Evolutionary conservation across 345 rosid genomes (phyloP), one percentile per base, ranked within the genome.

Genomic region (Hevea brasiliensis): DNA sequence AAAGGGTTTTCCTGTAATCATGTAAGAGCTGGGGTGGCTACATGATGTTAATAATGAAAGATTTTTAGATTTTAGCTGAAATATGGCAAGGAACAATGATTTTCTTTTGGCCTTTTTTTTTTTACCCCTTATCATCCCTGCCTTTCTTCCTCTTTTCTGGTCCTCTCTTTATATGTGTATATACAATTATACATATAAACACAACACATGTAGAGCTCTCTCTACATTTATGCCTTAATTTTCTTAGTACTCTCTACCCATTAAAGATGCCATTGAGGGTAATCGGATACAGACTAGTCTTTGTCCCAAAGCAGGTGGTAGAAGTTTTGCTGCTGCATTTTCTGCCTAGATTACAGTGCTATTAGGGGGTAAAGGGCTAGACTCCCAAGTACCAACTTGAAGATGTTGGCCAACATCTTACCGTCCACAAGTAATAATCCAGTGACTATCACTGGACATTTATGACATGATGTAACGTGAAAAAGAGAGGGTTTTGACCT

Each of bases 21-120:
- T 27, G 3, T 26, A 18, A 8, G 41, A 6, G 61, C 50, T 20
- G 24, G 13, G 60, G 20, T 68, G 61, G 13, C n/a, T 48, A 68
- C 44, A 55, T 35, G 47, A 41, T 27, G 7, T 61, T 7, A 61
- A 29, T 61, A 41, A 56, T 55, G 73, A 18, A n/a, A 70, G 32
- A 11, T 20, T 17, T 48, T 8, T 70, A 45, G 54, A 59, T 42
- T 41, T 70, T 45, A 18, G 64, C 55, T 27, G 54, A 70, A 70
- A 59, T 57, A 23, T 70, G 57, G 57, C 65, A 40, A 54, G n/a
- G 24, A 21, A 55, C 47, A 55, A 55, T 68, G 44, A 68, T 68
- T 12, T 23, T 68, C 29, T 68, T 23, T 59, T 57, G 37, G 37
- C 62, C 18, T 59, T 12, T 14, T 42, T 7, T 29, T 37, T 27